Conservation (phyloP, 345 rosid species). For the Erysimum cheiranthoides region DNA sequence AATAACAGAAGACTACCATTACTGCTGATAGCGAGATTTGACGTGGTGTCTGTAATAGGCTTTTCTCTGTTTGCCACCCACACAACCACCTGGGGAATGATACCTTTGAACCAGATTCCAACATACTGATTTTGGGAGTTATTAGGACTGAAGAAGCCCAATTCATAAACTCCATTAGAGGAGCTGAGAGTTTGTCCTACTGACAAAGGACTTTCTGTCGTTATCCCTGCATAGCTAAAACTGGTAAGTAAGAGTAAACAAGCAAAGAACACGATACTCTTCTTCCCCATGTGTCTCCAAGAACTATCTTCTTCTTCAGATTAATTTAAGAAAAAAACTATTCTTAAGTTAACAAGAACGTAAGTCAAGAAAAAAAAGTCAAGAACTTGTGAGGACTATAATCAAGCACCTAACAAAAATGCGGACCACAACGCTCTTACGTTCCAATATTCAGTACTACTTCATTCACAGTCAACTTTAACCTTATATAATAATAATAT, state of each 20-base stretch:
- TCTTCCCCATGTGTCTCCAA: constrained; percentile 22
- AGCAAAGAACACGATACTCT: constrained; percentile 14
- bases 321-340: background rate
- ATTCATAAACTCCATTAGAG: constrained; percentile 23
- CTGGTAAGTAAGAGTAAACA: constrained; percentile 14
- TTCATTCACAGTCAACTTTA: background rate
- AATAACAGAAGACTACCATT: constrained; percentile 30
- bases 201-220: constrained; percentile 4
- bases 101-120: constrained; percentile 52
- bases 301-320: constrained; percentile 15
- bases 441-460: background rate
- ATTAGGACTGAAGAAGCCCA: constrained; percentile 42
- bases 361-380: background rate
- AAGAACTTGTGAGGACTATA: constrained; percentile 9
- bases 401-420: background rate
- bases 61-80: constrained; percentile 56
- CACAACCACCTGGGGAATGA: constrained; percentile 31
- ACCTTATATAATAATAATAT: background rate
- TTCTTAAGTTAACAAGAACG: background rate
- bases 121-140: constrained; percentile 31
- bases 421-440: background rate
- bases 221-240: constrained; percentile 10
- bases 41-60: constrained; percentile 34
- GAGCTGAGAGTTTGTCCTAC: constrained; percentile 26
- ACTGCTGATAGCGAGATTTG: constrained; percentile 29